Base-by-base conservation (phyloP, 2,329 filamentous ascomycete genomes). In the Delphinella strobiligena region DNA sequence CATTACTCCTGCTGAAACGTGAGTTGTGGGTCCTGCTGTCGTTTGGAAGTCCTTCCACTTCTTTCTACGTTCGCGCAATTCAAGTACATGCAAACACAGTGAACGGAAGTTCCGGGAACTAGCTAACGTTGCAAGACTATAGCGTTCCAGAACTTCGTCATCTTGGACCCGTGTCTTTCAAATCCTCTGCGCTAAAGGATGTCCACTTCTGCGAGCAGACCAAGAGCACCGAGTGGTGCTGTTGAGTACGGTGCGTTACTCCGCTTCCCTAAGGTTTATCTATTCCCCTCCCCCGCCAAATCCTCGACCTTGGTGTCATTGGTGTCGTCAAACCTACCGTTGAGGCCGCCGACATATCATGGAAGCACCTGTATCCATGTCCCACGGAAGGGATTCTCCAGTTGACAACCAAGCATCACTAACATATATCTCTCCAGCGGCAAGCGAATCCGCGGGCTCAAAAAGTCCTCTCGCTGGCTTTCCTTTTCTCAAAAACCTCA, bases 401-500 rank as follows among this genome's bases (percentile, higher is more conserved):
- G 39, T 30, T 10, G 39, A 41, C 4, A 41, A 33, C 19, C 36
- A 33, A n/a, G 11, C 33, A 32, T 32, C 38, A 34, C 39, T 41
- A 27, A 41, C 22, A 29, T 41, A 41, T 16, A 36, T 29, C 12
- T 37, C 39, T 32, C 34, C 39, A 41, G 39, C 31, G 32, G 30
- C 45, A 32, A 44, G 39, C 16, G 33, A 41, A 17, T 41, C 39
- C 16, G 34, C 39, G 19, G 45, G 43, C 10, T 32, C 24, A 14
- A 44, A 42, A 27, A 55, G 52, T 38, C 53, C 52, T 17, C 44
- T 56, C 15, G 45, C 47, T 22, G 48, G 50, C 17, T 46, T 58
- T 30, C 48, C 45, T 22, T 61, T 83, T 45, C 72, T 82, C 59
- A 86, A 78, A 60, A 75, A 63, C 49, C 67, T 80, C 45, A 7